Percentiles rank a stretch among this genome's conserved stretches.
phyloP scores from a whole-genome alignment of 2,329 filamentous ascomycete genomes.

The Amphichorda felina region DNA sequence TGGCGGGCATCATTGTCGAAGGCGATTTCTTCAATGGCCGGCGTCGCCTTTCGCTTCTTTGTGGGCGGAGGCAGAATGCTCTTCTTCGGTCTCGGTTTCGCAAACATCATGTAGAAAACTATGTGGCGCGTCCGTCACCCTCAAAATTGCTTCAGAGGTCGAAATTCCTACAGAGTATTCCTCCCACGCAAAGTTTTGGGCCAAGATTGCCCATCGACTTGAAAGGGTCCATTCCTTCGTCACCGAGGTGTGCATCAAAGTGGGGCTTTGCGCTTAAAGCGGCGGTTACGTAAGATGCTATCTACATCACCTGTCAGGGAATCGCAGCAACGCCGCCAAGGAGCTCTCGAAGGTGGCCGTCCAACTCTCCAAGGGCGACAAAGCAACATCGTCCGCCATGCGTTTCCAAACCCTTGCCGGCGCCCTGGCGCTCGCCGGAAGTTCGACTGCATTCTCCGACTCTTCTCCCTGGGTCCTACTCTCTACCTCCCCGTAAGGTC shows the following conservation, averaged over 20 bases:
- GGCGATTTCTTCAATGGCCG: constrained; percentile 62
- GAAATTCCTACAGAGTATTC: not conserved
- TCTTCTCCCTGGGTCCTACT: constrained; percentile 84
- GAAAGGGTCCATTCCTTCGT: not conserved
- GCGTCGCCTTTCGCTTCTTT: constrained; percentile 55
- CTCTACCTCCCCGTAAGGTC: constrained; percentile 68
- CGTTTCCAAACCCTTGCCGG: constrained; percentile 38
- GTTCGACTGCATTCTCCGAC: constrained; percentile 64
- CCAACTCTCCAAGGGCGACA: no score
- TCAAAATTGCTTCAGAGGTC: not conserved
- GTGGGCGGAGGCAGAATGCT: constrained; percentile 40
- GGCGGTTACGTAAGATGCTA: constrained; percentile 14
- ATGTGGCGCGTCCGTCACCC: not conserved
- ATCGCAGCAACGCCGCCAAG: not conserved
- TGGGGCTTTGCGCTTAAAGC: constrained; percentile 8
- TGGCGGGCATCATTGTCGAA: constrained; percentile 73
- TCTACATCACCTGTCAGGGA: constrained; percentile 9
- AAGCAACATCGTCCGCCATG: constrained; percentile 25
- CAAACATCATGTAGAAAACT: constrained; percentile 27
- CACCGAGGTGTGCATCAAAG: constrained; percentile 5
- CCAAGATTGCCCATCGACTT: not conserved
- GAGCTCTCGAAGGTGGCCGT: not conserved
- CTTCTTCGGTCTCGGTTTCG: constrained; percentile 47
- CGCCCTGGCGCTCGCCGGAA: constrained; percentile 42
- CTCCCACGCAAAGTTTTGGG: constrained; percentile 1